Evolutionary conservation across 805 yeast species (phyloP).

Genomic region (Priceomyces carsonii): DNA sequence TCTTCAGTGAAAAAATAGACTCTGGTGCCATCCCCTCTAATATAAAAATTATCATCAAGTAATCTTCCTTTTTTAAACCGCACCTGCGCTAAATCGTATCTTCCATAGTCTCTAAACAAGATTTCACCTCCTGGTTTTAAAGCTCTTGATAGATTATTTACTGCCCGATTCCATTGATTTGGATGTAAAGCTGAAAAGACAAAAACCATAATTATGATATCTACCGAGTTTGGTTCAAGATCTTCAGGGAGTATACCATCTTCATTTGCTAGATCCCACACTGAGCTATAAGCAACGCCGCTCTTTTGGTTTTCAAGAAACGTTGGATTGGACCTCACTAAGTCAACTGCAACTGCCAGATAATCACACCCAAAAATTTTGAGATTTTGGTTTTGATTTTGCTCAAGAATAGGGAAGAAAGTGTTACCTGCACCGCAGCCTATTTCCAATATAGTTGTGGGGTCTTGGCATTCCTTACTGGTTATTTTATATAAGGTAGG

Average conservation of each 20-base stretch:
- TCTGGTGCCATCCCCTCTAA: constrained; percentile 96
- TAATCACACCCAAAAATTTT: constrained; percentile 85
- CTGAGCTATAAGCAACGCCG: constrained; percentile 71
- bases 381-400: constrained; percentile 77
- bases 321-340: constrained; percentile 65
- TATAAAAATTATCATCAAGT: constrained; percentile 89
- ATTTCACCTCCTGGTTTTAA: constrained; percentile 93
- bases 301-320: constrained; percentile 52
- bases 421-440: constrained; percentile 99
- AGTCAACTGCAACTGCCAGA: constrained; percentile 83
- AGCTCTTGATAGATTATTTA: constrained; percentile 64
- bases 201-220: constrained; percentile 91
- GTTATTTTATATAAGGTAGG: constrained; percentile 83
- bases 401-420: constrained; percentile 82
- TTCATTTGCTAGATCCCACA: constrained; percentile 91
- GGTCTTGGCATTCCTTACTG: constrained; percentile 61
- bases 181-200: constrained; percentile 93
- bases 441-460: constrained; percentile 76
- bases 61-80: constrained; percentile 86
- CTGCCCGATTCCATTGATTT: constrained; percentile 83
- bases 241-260: constrained; percentile 79
- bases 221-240: constrained; percentile 77
- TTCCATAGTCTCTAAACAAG: constrained; percentile 89
- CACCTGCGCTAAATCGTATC: constrained; percentile 94
- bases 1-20: constrained; percentile 97